Evolutionary conservation across 768 basidiomycete species (phyloP), one percentile per base, ranked within the genome.

Genomic region (Ramaria rubella): DNA sequence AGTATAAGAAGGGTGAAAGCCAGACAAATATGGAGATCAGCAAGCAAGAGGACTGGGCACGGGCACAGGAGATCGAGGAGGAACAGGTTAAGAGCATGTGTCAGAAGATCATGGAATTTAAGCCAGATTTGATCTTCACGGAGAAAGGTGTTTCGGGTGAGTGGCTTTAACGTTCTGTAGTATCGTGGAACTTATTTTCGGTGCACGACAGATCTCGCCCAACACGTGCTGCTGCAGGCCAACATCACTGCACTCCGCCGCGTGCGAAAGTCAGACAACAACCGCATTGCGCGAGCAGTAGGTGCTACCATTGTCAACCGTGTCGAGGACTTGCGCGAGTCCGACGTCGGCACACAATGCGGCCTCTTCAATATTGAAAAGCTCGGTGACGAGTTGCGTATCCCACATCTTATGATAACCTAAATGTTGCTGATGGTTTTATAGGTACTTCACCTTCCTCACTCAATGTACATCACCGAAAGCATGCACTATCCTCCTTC

Each of bases 21-120:
- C 96, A 99, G 73, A 98, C 96, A 59, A 96, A 97, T 69, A 98
- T 98, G 79, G 95, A 97, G 73, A 93, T 98, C 62, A 86, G 85
- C 43, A 92, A 91, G 72, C 94, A 94, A 74, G 77, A 78, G 19
- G 94, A 99, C 68, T 99, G 94, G 91, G 84, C 86, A 52, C 75
- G 91, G 46, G 87, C 92, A 24, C 87, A 94, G 70, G 83, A 89
- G 67, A 90, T 97, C 58, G 96, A 98, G 75, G 96, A 99, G 72
- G 92, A 98, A 72, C 94, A 97, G 70, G 86, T 98, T 64, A 92
- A 94, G 75, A 66, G 75, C 21, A 80, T 95, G 72, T 92, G 91
- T 60, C 80, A 86, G 58, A 82, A 81, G 67, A 80, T 99, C 59
- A 68, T 95, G 59, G 92, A 94, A 72, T 91, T 96, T 72, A 94